Percentiles rank a stretch among this genome's conserved stretches.
phyloP scores from a whole-genome alignment of 1,284 basidiomycete species.

The Rhodotorula glutinis region DNA sequence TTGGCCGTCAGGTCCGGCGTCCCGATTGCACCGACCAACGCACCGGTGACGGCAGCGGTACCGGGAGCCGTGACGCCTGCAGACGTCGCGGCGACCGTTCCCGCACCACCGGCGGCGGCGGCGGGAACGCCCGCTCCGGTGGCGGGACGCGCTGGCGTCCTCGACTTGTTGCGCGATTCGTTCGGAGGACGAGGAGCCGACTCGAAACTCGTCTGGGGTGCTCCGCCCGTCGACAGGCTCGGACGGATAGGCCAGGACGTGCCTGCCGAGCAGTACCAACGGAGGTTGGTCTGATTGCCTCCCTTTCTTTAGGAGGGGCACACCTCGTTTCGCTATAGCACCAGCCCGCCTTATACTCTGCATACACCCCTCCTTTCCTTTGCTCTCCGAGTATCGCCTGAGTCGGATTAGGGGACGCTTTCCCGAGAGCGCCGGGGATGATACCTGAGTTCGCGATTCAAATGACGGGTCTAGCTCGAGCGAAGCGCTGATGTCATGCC shows the following conservation, averaged over 20 bases:
- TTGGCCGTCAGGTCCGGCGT: not conserved
- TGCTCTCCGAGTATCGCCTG: no score
- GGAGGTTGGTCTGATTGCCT: constrained; percentile 7
- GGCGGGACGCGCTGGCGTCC: not conserved
- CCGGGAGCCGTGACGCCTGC: not conserved
- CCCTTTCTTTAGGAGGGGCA: not conserved
- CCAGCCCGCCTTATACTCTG: no score
- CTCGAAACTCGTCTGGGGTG: constrained; percentile 32
- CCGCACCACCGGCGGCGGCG: not conserved
- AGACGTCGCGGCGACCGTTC: not conserved
- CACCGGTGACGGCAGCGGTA: not conserved
- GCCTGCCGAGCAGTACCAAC: constrained; percentile 7
- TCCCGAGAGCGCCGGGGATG: no score
- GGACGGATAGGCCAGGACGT: constrained; percentile 28
- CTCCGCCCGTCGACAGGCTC: constrained; percentile 35
- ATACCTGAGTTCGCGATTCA: no score
- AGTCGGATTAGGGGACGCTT: no score
- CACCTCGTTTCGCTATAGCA: no score
- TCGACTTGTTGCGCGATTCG: not conserved
- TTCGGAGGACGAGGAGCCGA: constrained; percentile 26
- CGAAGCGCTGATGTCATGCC: no score
- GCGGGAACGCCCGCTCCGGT: not conserved
- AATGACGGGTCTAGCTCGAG: no score
- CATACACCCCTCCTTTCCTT: no score
- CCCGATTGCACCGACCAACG: not conserved